Base-by-base conservation (phyloP, 2,329 filamentous ascomycete species). In the Aspergillus transmontanensis region DNA sequence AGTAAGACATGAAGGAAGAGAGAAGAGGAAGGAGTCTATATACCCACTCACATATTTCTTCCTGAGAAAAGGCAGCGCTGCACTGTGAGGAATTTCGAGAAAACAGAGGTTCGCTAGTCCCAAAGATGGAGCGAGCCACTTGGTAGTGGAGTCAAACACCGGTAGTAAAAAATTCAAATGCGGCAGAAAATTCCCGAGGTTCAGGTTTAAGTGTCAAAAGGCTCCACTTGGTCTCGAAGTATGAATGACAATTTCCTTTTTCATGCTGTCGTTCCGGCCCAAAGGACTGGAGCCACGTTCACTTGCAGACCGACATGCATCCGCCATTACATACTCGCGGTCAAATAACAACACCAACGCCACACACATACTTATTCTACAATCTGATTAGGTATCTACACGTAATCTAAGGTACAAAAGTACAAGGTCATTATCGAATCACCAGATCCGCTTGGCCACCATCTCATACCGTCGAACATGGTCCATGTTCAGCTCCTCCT, bases 391-490 rank as follows among this genome's bases (percentile, higher is more conserved):
- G 28, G 48, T 51, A 51, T 51, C 48, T 32, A 30, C 48, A 50
- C 46, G 26, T 26, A 46, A 48, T 23, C n/a, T 48, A 48, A 48
- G 28, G n/a, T n/a, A 21, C 46, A 50, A 50, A 51, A 26, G 45
- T 48, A 26, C 45, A 48, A 48, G 45, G 45, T 10, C 23, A 23
- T 28, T n/a, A 28, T 19, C 48, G 6, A 34, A 62, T 77, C 70
- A 98, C 95, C 95, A 99, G 71, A 99, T 99, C 75, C 95, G 86
- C 84, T 97, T 98, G 0, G 93, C 92, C 71, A 93, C 90, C 95
- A 98, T 97, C 75, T 93, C 93, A 80, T 97, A 99, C 71, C 95
- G 85, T 70, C 84, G 87, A 66, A 88, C 92, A 75, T 81, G 87
- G 72, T 84, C 90, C 78, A 87, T 87, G 75, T 86, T 87, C 85